Evolutionary conservation across 768 basidiomycete species (phyloP), one percentile per base, ranked within the genome.

Genomic region (Gautieria morchelliformis): DNA sequence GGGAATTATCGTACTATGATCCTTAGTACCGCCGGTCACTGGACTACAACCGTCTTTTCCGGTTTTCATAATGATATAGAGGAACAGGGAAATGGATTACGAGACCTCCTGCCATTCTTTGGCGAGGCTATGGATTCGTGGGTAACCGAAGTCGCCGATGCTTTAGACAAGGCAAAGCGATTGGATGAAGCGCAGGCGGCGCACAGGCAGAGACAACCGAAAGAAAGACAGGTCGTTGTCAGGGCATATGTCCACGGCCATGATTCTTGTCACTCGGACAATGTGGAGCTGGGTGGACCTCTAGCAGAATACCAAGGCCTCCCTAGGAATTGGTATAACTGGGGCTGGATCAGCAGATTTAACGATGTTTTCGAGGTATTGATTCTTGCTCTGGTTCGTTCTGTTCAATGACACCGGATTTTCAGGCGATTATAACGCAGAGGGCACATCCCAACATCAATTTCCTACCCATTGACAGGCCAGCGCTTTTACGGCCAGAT

Each of bases 21-120:
- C 57, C 76, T 80, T 27, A 82, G 76, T 67, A 86, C 84, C 0
- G 85, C 70, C 4, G 84, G 84, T 0, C 85, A 86, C 65, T 87
- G 85, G 85, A 85, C 83, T 1, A 78, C 79, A 5, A 77, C 74
- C 0, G 62, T 82, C 22, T 76, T 86, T 64, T 65, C 67, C 7
- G 77, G 72, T 2, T 72, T 74, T 53, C 66, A 65, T 9, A 67
- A 75, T 55, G 66, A 71, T 6, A 62, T 56, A 1, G 65, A 57
- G 1, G 47, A 60, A 2, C 61, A 67, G 1, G 77, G 76, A 15
- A 70, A 72, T 19, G 83, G 82, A 1, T 80, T 83, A 55, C 72
- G 75, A 17, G 72, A 73, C 5, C 74, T 86, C n/a, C 63, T 84
- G 39, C 66, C 71, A 22, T 79, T 87, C 64, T 86, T 85, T 67